Evolutionary conservation across 1,139 yeast genomes (phyloP).

Genomic region (Debaryomyces singareniensis): DNA sequence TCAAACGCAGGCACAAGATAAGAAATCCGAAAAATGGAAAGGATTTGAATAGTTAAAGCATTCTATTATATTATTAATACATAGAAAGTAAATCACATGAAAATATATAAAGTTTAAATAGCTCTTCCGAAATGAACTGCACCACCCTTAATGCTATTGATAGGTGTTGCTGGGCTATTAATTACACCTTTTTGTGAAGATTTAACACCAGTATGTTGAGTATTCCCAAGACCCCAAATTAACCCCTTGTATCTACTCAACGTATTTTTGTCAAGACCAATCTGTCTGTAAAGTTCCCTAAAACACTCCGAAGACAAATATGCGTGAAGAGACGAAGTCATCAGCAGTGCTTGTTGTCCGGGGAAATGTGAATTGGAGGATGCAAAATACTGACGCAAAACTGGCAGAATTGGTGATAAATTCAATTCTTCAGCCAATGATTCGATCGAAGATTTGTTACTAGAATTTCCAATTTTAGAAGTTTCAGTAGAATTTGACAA

Average conservation of each 20-base stretch:
- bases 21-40: conserved; percentile 11
- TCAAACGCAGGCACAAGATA: conserved; percentile 1
- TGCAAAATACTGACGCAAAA: conserved; percentile 42
- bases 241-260: conserved; percentile 42
- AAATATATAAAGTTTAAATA: conserved; percentile 8
- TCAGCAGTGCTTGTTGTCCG: conserved; percentile 33
- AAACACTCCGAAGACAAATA: conserved; percentile 53
- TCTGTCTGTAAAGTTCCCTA: conserved; percentile 45
- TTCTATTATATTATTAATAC: too few species aligned
- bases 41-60: conserved; percentile 18
- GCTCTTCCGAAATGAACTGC: conserved; percentile 31
- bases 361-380: conserved; percentile 22
- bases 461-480: conserved; percentile 8
- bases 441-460: conserved; percentile 41
- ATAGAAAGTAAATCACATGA: neutral
- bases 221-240: conserved; percentile 43
- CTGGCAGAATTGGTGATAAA: conserved; percentile 45
- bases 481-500: conserved; percentile 10
- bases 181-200: neutral
- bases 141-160: conserved; percentile 17
- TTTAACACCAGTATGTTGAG: conserved; percentile 4
- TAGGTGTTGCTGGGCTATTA: conserved; percentile 20
- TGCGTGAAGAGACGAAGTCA: conserved; percentile 46
- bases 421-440: conserved; percentile 55
- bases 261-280: conserved; percentile 27